These are phyloP conservation scores for Blastocrithidia nonstop DNA, from an alignment of 208 protist genomes.

Conservation along the genomic window DNA sequence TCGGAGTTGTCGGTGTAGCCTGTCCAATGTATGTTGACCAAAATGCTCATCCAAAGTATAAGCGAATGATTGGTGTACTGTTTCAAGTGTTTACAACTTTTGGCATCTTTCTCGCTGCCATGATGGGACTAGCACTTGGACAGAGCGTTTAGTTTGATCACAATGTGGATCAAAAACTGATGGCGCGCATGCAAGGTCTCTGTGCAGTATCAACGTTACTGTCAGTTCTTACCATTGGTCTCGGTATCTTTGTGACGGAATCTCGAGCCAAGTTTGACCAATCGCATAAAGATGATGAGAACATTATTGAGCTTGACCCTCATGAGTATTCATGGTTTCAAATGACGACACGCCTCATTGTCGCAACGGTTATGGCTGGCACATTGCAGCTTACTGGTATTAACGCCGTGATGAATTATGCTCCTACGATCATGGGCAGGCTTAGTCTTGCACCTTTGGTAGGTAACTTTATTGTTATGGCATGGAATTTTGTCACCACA, in stretches of 20 bases:
- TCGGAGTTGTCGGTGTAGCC: conserved; percentile 43
- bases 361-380: conserved; percentile 30
- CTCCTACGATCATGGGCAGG: conserved; percentile 54
- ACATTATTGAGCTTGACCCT: conserved; percentile 4
- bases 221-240: conserved; percentile 23
- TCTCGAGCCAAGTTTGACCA: conserved; percentile 9
- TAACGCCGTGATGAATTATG: conserved; percentile 81
- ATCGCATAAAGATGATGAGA: conserved; percentile 5
- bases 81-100: conserved; percentile 76
- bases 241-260: conserved; percentile 11
- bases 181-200: conserved; percentile 46
- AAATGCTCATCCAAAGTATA: conserved; percentile 41
- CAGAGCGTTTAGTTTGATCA: conserved; percentile 17
- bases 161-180: conserved; percentile 19
- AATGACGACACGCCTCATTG: conserved; percentile 27
- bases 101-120: conserved; percentile 63
- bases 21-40: conserved; percentile 63
- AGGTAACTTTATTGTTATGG: conserved; percentile 73
- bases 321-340: conserved; percentile 34
- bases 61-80: conserved; percentile 40
- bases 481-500: conserved; percentile 80
- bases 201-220: conserved; percentile 46
- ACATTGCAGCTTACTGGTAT: conserved; percentile 76
- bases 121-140: conserved; percentile 36
- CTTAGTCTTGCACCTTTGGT: conserved; percentile 43